These are phyloP conservation scores for Akebia trifoliata DNA, from an alignment of 164 flowering plant genomes.

Conservation along the genomic window DNA sequence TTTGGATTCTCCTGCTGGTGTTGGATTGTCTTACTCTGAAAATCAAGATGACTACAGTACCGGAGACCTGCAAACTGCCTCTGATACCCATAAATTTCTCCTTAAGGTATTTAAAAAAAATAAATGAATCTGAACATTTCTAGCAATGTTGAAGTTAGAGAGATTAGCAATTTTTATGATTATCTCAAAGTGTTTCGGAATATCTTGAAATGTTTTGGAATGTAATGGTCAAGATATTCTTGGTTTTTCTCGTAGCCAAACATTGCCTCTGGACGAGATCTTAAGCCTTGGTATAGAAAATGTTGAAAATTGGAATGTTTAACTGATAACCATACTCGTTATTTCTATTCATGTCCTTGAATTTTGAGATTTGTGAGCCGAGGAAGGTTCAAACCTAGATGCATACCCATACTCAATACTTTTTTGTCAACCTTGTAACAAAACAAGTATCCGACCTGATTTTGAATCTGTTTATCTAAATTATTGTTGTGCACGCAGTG, in stretches of 20 bases:
- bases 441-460: not conserved
- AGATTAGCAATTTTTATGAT: no score
- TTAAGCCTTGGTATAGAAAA: no score
- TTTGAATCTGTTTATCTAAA: not conserved
- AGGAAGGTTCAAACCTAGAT: not conserved
- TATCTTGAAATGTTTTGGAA: no score
- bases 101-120: conserved; percentile 54
- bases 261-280: no score
- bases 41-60: conserved; percentile 52
- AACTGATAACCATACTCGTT: no score
- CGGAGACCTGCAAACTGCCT: conserved; percentile 75
- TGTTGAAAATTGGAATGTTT: no score
- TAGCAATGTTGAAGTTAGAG: not conserved
- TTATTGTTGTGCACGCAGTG: conserved; percentile 44
- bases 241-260: no score
- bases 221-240: no score
- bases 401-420: not conserved
- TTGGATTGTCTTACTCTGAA: conserved; percentile 80
- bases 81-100: conserved; percentile 70
- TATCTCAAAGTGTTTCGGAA: no score
- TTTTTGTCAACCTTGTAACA: not conserved
- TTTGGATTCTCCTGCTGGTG: conserved; percentile 96
- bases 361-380: not conserved
- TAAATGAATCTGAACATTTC: conserved; percentile 2
- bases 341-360: not conserved